Base-by-base conservation (phyloP, 2,329 filamentous ascomycete genomes). In the Trichocomaceae sp. region DNA sequence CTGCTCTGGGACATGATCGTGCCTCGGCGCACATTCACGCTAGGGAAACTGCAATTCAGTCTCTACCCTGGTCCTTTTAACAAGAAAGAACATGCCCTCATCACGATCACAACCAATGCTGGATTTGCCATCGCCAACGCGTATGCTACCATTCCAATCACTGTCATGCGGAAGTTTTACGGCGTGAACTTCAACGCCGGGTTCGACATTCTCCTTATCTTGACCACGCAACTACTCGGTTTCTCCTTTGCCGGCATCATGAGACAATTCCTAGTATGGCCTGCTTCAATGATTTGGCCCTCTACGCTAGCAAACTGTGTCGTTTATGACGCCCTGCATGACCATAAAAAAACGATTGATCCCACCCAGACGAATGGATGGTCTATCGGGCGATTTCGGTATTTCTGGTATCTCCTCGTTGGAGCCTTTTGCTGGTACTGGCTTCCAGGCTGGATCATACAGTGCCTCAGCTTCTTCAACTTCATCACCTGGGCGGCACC, bases 371-470 rank as follows among this genome's bases (percentile, higher is more conserved):
- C 67, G 3, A 75, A 74, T 33, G 69, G 70, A 17, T 75, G 72
- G 71, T 65, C 59, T 29, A 66, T 73, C 26, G 66, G 68, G 20
- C 66, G 72, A 22, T 63, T 71, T n/a, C 65, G 64, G 2, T 73
- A 71, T 57, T 73, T 73, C 47, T 51, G 70, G 4, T 70, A 66
- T 9, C 62, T 71, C 8, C 66, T 63, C 17, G 53, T 58, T 1
- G 59, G 49, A 4, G 63, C 59, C 1, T 71, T 72, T 46, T 47
- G 66, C 23, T 67, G 54, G 54, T 82, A 82, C 61, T 82, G 77
- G 71, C 73, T 82, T 35, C 79, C 78, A 0, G 79, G 72, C 10
- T 69, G 79, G 22, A 64, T 81, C 1, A 79, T 73, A 61, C 77
- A 75, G 48, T 74, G 71, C 0, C 67, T 82, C 5, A 77, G 74